phyloP scores from a whole-genome alignment of 2,329 filamentous ascomycete species.

The Botrytis byssoidea region DNA sequence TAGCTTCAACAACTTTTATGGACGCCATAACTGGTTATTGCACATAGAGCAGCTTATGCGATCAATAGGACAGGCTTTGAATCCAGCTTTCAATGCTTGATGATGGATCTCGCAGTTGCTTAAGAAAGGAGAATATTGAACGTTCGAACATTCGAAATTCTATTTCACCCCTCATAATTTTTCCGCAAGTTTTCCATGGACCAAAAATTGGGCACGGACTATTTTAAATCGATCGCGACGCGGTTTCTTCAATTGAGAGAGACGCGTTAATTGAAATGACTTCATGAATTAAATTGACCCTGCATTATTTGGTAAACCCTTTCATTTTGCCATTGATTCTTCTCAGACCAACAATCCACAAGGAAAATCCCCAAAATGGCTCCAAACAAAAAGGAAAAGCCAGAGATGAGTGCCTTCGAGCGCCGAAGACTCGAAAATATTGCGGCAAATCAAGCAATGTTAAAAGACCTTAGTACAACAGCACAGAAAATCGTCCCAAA shows the following conservation, averaged over 20 bases:
- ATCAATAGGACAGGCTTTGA: not conserved
- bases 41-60: not conserved
- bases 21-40: constrained; percentile 19
- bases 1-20: constrained; percentile 18
- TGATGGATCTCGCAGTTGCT: not conserved
- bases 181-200: constrained; percentile 2
- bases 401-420: constrained; percentile 79
- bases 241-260: not conserved
- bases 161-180: not conserved
- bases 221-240: constrained; percentile 8
- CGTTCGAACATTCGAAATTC: not conserved
- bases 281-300: not conserved
- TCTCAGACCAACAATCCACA: not conserved
- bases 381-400: constrained; percentile 43
- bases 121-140: not conserved
- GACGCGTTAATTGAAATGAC: constrained; percentile 19
- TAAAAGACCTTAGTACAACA: constrained; percentile 73
- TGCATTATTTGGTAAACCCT: not conserved
- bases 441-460: constrained; percentile 76
- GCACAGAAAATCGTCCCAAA: constrained; percentile 67
- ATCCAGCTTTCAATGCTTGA: not conserved
- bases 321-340: not conserved
- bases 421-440: constrained; percentile 82
- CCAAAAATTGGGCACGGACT: constrained; percentile 7
- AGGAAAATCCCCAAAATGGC: constrained; percentile 45